Evolutionary conservation across 2,329 filamentous ascomycete genomes (phyloP), one percentile per base, ranked within the genome.

Genomic region (Aspergillus glaucus): DNA sequence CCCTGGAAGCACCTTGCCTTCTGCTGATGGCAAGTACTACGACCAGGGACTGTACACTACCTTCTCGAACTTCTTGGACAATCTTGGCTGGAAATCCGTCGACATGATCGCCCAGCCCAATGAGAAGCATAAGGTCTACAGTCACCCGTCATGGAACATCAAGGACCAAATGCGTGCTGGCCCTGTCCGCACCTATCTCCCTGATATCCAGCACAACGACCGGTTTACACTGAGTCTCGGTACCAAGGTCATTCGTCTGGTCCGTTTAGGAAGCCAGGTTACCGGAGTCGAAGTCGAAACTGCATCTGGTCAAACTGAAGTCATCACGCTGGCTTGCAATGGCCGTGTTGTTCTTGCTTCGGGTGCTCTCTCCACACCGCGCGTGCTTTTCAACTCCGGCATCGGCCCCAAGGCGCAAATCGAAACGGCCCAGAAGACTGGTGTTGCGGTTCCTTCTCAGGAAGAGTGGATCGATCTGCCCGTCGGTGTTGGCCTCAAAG

Each of bases 111-210:
- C 71, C 12, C 70, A 76, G 42, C 82, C 83, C 0, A 73, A 78
- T 49, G 64, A 77, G 62, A 88, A 88, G 77, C 82, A 86, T 68
- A 74, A 75, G 55, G 82, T 79, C 0, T 88, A 75, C 66, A 76
- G 78, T 40, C 79, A 81, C 65, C 80, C 81, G 21, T 77, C 81
- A 22, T 87, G 81, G 71, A 86, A 87, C 81, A 86, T 82, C 62
- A 71, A 73, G 5, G 70, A 82, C 42, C 84, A 83, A 45, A 81
- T 86, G 64, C 75, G 86, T 51, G 81, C 81, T 41, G 86, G 86
- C 1, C 85, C 86, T 10, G 73, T 88, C 62, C 81, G 81, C 7
- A 87, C 86, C 0, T 89, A 89, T 60, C 78, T 89, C 1, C 80
- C 84, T 4, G 74, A 76, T 15, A 83, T 84, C 1, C 73, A 75